Evolutionary conservation across 768 basidiomycete species (phyloP).

Genomic region (Suillus subalutaceus): DNA sequence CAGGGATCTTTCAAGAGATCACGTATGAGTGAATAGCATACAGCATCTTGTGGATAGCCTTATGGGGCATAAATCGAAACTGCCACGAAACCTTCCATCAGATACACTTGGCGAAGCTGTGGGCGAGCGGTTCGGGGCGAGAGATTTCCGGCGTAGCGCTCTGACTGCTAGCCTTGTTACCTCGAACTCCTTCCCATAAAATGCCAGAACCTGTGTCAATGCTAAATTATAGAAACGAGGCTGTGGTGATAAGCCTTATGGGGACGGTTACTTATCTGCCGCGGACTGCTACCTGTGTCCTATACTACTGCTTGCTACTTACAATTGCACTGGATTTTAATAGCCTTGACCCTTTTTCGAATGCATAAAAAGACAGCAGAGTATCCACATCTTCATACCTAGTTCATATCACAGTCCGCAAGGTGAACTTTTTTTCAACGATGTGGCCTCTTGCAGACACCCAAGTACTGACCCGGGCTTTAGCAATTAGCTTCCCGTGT

Average conservation of each 20-base stretch:
- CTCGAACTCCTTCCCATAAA: neutral
- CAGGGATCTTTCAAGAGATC: neutral
- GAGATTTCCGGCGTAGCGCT: neutral
- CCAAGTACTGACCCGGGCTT: neutral
- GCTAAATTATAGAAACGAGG: conserved; percentile 6
- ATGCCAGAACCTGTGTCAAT: too few species aligned
- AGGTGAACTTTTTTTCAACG: neutral
- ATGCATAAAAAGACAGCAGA: neutral
- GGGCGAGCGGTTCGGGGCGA: neutral
- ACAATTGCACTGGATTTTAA: neutral
- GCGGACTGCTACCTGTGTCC: neutral
- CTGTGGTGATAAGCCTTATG: conserved; percentile 4
- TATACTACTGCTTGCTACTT: neutral
- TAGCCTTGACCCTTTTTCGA: neutral
- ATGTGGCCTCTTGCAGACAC: neutral
- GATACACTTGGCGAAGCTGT: neutral
- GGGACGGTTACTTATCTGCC: neutral
- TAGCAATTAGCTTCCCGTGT: too few species aligned
- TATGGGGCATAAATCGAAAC: neutral
- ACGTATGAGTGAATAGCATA: neutral
- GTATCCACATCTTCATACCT: neutral
- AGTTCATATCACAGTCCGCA: fast-evolving
- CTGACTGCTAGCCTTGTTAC: neutral
- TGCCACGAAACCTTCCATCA: neutral
- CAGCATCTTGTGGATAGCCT: neutral